Evolutionary conservation across 139 green algal genomes (phyloP).

Genomic region (Pleodorina starrii): DNA sequence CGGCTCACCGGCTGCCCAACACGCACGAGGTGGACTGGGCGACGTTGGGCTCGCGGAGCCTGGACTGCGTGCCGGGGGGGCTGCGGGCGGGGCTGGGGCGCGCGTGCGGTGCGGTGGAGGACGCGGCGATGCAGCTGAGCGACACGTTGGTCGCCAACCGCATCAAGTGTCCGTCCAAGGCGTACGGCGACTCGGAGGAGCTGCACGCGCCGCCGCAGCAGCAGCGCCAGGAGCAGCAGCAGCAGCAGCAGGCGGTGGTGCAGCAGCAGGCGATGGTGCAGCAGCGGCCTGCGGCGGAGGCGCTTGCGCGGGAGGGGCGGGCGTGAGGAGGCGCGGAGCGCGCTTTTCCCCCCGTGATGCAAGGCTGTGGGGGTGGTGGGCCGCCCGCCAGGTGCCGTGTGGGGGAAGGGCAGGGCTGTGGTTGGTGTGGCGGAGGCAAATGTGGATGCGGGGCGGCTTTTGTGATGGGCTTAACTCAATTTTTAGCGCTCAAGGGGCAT

Average conservation of each 20-base stretch:
- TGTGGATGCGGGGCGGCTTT: too few species aligned
- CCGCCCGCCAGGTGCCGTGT: too few species aligned
- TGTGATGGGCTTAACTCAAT: too few species aligned
- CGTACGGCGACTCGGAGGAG: slow-evolving; percentile 43
- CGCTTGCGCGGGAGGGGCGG: not conserved
- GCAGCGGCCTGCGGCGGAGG: not conserved
- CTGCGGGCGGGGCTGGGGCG: not conserved
- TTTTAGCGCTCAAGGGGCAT: too few species aligned
- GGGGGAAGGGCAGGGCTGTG: too few species aligned
- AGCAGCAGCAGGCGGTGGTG: not conserved
- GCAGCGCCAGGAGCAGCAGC: not conserved
- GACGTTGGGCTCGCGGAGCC: not conserved
- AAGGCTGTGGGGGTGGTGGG: too few species aligned
- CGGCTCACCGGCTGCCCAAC: slow-evolving; percentile 87
- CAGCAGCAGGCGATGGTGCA: not conserved
- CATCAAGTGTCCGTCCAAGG: slow-evolving; percentile 44
- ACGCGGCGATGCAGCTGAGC: not conserved
- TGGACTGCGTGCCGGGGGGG: not conserved
- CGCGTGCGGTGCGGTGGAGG: slow-evolving; percentile 10
- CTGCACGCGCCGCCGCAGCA: not conserved
- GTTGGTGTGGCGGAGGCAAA: too few species aligned
- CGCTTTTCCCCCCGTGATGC: too few species aligned
- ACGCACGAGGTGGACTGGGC: slow-evolving; percentile 16
- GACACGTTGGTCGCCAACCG: not conserved
- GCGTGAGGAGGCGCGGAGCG: too few species aligned